Evolutionary conservation across 768 basidiomycete species (phyloP).

Genomic region (Crucibulum laeve): DNA sequence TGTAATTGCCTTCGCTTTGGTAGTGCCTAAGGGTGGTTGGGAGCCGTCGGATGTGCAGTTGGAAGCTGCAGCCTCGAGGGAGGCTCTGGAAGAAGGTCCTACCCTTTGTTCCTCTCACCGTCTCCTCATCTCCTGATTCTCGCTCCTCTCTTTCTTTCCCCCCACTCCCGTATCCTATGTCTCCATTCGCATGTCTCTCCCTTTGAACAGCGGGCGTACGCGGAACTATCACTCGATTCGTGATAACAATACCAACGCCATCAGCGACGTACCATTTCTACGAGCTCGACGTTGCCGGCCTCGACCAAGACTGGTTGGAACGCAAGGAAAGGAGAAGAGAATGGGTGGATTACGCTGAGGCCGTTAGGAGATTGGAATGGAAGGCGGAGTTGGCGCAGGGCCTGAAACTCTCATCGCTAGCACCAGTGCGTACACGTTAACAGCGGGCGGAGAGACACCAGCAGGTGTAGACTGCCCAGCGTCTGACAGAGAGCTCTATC

Average conservation of each 20-base stretch:
- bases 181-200: slow-evolving; percentile 19
- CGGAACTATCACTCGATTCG: slow-evolving; percentile 81
- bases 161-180: slow-evolving; percentile 18
- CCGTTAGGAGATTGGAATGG: slow-evolving; percentile 70
- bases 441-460: too few relatives aligned
- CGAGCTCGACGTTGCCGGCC: slow-evolving; percentile 75
- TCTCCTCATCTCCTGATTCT: slow-evolving; percentile 70
- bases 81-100: slow-evolving; percentile 97
- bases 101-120: slow-evolving; percentile 74
- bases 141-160: slow-evolving; percentile 32
- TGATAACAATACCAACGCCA: slow-evolving; percentile 75
- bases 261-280: slow-evolving; percentile 87
- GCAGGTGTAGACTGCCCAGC: too few relatives aligned
- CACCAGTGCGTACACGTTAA: slow-evolving; percentile 31
- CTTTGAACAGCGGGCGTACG: slow-evolving; percentile 74
- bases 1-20: slow-evolving; percentile 4
- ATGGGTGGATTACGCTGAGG: slow-evolving; percentile 88
- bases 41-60: slow-evolving; percentile 76
- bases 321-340: slow-evolving; percentile 74
- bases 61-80: slow-evolving; percentile 85
- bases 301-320: slow-evolving; percentile 83
- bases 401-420: slow-evolving; percentile 66
- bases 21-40: slow-evolving; percentile 94
- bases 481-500: background rate
- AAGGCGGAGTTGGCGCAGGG: slow-evolving; percentile 82